Evolutionary conservation across 2,329 filamentous ascomycete genomes (phyloP).

Genomic region (Elsinoe perseae): DNA sequence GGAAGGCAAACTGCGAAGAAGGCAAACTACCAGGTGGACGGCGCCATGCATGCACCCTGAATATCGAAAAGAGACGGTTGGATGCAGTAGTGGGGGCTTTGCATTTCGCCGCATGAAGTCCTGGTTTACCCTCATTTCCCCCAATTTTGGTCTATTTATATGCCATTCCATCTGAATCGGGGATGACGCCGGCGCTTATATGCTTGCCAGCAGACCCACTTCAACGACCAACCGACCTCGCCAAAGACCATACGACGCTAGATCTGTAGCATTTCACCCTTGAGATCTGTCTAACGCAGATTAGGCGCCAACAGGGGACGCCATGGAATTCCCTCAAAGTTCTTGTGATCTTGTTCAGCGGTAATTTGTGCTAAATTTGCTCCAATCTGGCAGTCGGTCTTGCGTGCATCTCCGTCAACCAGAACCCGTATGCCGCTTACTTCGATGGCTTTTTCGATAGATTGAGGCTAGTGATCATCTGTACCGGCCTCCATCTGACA

Average conservation of each 20-base stretch:
- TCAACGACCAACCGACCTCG: background rate
- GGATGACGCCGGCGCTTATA: constrained; percentile 10
- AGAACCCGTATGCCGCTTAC: background rate
- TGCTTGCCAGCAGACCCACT: background rate
- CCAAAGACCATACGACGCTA: background rate
- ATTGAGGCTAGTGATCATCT: background rate
- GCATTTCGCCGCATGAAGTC: constrained; percentile 7
- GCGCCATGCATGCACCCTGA: constrained; percentile 14
- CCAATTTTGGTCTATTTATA: constrained; percentile 10
- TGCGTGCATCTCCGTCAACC: background rate
- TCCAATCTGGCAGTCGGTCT: constrained; percentile 1
- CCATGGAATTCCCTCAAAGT: background rate
- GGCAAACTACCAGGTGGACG: constrained; percentile 12
- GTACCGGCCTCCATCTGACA: background rate
- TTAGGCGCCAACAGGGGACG: constrained; percentile 3
- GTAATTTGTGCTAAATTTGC: constrained; percentile 13
- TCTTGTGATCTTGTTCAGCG: background rate
- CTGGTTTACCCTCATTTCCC: constrained; percentile 1
- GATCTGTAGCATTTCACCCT: background rate
- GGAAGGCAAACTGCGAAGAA: background rate
- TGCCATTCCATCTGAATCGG: background rate
- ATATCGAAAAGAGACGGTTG: background rate
- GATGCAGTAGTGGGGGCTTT: constrained; percentile 3
- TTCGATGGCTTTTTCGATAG: constrained; percentile 7
- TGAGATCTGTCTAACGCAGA: constrained; percentile 2